A percentile compares a stretch with the other conserved stretches of the same genome.
Evolutionary conservation across 495 filamentous ascomycete species (phyloP).

Genomic region (Tuber microsphaerosporum): DNA sequence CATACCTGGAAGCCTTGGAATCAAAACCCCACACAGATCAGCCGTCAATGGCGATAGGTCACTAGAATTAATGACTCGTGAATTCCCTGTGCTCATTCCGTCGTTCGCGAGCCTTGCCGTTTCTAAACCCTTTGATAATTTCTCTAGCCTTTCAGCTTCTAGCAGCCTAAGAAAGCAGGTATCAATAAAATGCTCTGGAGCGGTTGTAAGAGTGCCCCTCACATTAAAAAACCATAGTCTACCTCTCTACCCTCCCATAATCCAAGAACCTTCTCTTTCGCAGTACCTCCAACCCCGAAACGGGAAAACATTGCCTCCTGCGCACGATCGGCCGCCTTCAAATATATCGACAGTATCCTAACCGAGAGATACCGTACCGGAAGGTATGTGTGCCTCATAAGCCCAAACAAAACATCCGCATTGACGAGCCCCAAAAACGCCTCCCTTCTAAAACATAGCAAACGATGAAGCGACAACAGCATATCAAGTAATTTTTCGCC

Average conservation of each 20-base stretch:
- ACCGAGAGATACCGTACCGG: constrained; percentile 72
- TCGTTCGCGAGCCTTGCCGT: constrained; percentile 42
- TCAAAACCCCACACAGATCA: constrained; percentile 46
- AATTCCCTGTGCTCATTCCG: constrained; percentile 35
- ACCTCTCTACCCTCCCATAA: constrained; percentile 68
- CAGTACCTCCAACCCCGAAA: constrained; percentile 49
- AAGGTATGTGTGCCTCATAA: constrained; percentile 39
- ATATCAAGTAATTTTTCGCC: constrained; percentile 15
- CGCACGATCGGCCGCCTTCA: constrained; percentile 72
- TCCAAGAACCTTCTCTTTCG: constrained; percentile 55
- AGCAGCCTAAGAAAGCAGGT: constrained; percentile 46
- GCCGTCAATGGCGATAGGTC: constrained; percentile 50
- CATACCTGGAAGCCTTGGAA: constrained; percentile 35
- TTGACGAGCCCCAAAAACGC: constrained; percentile 30
- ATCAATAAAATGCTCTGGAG: constrained; percentile 8
- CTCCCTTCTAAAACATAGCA: constrained; percentile 34
- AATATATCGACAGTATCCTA: constrained; percentile 66
- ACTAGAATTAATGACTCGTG: constrained; percentile 42
- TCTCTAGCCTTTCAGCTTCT: constrained; percentile 60
- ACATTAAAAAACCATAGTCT: constrained; percentile 71
- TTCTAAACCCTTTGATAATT: constrained; percentile 44
- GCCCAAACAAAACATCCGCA: constrained; percentile 18
- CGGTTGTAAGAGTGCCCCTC: neutral
- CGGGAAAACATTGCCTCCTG: constrained; percentile 60
- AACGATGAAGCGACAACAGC: constrained; percentile 33